Conservation (phyloP, 805 yeast species). For the Blastobotrys mokoenaii region DNA sequence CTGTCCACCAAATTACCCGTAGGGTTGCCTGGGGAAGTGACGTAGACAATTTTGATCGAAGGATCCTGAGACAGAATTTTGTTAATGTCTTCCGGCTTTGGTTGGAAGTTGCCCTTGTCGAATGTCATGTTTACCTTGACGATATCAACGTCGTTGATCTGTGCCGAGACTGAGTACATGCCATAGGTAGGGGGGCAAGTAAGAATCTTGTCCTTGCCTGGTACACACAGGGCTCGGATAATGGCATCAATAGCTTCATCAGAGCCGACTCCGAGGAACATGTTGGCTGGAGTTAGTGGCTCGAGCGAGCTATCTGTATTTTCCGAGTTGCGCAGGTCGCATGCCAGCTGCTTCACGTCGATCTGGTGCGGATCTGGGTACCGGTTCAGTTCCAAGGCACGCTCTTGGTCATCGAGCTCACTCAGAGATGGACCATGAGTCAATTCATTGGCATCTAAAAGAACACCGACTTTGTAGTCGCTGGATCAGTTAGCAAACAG, state of each 20-base stretch:
- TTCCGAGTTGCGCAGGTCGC: slow-evolving; percentile 58
- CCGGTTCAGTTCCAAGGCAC: slow-evolving; percentile 58
- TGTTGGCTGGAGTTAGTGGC: slow-evolving; percentile 51
- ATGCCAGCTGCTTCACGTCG: slow-evolving; percentile 61
- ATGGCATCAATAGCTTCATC: slow-evolving; percentile 91
- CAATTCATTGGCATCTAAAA: slow-evolving; percentile 94
- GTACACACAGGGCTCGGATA: slow-evolving; percentile 75
- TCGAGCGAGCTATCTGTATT: slow-evolving; percentile 17
- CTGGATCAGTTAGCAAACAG: slow-evolving; percentile 18
- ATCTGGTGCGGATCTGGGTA: slow-evolving; percentile 96
- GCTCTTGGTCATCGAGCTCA: slow-evolving; percentile 37
- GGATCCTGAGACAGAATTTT: slow-evolving; percentile 46
- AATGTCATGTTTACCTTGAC: slow-evolving; percentile 68
- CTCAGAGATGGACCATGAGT: slow-evolving; percentile 79
- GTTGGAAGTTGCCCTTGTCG: slow-evolving; percentile 40
- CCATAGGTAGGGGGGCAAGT: slow-evolving; percentile 96
- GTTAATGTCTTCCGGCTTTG: slow-evolving; percentile 50
- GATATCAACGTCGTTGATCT: slow-evolving; percentile 76
- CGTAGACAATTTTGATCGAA: slow-evolving; percentile 61
- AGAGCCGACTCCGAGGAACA: slow-evolving; percentile 94
- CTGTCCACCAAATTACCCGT: slow-evolving; percentile 61
- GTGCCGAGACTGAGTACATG: slow-evolving; percentile 89
- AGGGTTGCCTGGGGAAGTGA: slow-evolving; percentile 97
- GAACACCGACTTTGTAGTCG: slow-evolving; percentile 79
- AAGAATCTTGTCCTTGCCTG: slow-evolving; percentile 74